Percentiles rank a stretch among this genome's conserved stretches.
phyloP scores from a whole-genome alignment of 1,139 yeast species.

The Wickerhamiella infanticola region DNA sequence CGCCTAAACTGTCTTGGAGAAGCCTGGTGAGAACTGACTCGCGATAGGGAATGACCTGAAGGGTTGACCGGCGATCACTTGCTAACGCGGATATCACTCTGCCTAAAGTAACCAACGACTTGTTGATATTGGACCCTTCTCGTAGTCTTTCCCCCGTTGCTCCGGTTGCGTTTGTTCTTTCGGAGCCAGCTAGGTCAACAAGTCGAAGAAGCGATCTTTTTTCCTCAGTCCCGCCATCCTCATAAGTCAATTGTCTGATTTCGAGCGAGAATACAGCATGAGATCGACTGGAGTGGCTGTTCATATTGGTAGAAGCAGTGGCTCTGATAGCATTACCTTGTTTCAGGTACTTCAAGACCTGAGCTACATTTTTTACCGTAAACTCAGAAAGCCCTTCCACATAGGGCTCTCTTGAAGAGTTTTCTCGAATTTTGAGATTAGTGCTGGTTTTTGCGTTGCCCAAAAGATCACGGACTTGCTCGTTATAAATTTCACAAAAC shows the following conservation, averaged over 20 bases:
- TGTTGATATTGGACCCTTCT: conserved; percentile 64
- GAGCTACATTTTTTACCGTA: conserved; percentile 29
- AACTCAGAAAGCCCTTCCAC: conserved; percentile 48
- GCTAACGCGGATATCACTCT: conserved; percentile 54
- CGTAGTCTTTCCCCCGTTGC: conserved; percentile 48
- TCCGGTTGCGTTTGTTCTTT: conserved; percentile 48
- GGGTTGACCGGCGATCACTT: conserved; percentile 19
- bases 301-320: conserved; percentile 54
- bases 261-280: conserved; percentile 60
- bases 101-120: conserved; percentile 60
- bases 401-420: conserved; percentile 49
- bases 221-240: conserved; percentile 31
- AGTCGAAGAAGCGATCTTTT: conserved; percentile 50
- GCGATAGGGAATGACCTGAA: conserved; percentile 50
- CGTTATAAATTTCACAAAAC: conserved; percentile 61
- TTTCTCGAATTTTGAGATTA: conserved; percentile 35
- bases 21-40: conserved; percentile 71
- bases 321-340: conserved; percentile 40
- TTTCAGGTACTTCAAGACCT: conserved; percentile 31
- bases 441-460: not conserved
- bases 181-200: conserved; percentile 76
- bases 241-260: conserved; percentile 45
- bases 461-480: conserved; percentile 20
- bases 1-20: conserved; percentile 72
- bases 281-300: conserved; percentile 59